Percentiles rank a stretch among this genome's conserved stretches.
Evolutionary conservation across 208 protist species (phyloP).

Genomic region (Trichomonas gallinae): DNA sequence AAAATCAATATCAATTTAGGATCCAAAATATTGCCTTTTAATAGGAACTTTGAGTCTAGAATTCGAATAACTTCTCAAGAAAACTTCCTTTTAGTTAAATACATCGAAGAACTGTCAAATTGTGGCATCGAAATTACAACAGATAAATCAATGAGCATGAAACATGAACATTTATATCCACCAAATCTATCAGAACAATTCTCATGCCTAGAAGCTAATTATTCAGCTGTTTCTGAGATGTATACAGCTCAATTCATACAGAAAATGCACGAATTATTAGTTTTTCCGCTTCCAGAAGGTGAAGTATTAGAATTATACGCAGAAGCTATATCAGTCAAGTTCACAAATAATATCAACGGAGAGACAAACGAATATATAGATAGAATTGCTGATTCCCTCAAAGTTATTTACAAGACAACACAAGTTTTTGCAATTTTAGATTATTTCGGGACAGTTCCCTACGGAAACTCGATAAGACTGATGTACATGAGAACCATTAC

Average conservation of each 20-base stretch:
- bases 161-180: not conserved
- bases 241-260: not conserved
- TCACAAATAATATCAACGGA: not conserved
- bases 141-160: not conserved
- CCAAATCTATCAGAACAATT: not conserved
- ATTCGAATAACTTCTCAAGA: not conserved
- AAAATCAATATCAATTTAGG: not conserved
- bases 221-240: not conserved
- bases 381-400: not conserved
- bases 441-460: not conserved
- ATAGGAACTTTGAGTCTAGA: not conserved
- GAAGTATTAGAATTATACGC: not conserved
- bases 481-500: not conserved
- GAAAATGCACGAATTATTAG: not conserved
- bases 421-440: not conserved
- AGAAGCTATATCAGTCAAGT: not conserved
- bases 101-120: not conserved
- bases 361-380: not conserved
- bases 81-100: not conserved
- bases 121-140: not conserved
- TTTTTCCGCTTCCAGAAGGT: not conserved
- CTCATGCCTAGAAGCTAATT: not conserved
- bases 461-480: not conserved
- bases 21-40: not conserved
- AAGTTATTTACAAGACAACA: not conserved